A percentile compares a stretch with the other conserved stretches of the same genome.
Evolutionary conservation across 1,284 basidiomycete species (phyloP).

Genomic region (Pseudozyma sp.): DNA sequence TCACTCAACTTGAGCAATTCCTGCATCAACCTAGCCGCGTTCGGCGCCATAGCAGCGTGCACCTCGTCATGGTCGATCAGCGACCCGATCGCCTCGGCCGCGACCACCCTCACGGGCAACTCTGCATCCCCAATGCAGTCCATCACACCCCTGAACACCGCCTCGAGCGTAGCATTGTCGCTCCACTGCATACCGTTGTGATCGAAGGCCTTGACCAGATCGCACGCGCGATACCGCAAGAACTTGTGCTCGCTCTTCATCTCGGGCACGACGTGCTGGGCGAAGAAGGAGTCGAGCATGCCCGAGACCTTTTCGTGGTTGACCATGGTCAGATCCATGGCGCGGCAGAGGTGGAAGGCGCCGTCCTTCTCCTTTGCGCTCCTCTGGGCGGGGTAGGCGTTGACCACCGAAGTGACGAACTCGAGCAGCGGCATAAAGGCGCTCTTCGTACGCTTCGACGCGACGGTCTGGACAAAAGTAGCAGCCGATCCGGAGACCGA

Average conservation of each 20-base stretch:
- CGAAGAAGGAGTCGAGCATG: constrained; percentile 63
- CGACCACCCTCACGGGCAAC: constrained; percentile 85
- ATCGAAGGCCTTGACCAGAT: constrained; percentile 62
- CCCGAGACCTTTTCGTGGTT: constrained; percentile 55
- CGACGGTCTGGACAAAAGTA: constrained; percentile 55
- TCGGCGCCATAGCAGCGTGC: constrained; percentile 78
- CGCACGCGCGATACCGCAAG: constrained; percentile 63
- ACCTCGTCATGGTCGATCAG: constrained; percentile 79
- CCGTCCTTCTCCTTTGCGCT: constrained; percentile 64
- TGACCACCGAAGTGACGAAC: constrained; percentile 64
- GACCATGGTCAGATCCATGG: constrained; percentile 61
- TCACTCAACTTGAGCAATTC: constrained; percentile 87
- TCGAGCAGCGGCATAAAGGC: constrained; percentile 62
- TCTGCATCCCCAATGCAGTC: constrained; percentile 74
- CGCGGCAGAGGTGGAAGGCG: constrained; percentile 60
- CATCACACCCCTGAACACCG: constrained; percentile 65
- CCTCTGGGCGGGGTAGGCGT: constrained; percentile 55
- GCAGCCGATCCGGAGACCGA: constrained; percentile 52
- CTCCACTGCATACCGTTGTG: constrained; percentile 63
- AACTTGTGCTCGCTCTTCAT: constrained; percentile 59
- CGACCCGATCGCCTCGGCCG: constrained; percentile 82
- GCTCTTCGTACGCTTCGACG: constrained; percentile 62
- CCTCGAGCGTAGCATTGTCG: constrained; percentile 55
- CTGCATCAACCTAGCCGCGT: constrained; percentile 88
- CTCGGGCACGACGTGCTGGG: constrained; percentile 64